Percentiles rank a stretch among this genome's conserved stretches.
Evolutionary conservation across 2,329 filamentous ascomycete species (phyloP).

Genomic region (Aspergillus fumigatiaffinis): DNA sequence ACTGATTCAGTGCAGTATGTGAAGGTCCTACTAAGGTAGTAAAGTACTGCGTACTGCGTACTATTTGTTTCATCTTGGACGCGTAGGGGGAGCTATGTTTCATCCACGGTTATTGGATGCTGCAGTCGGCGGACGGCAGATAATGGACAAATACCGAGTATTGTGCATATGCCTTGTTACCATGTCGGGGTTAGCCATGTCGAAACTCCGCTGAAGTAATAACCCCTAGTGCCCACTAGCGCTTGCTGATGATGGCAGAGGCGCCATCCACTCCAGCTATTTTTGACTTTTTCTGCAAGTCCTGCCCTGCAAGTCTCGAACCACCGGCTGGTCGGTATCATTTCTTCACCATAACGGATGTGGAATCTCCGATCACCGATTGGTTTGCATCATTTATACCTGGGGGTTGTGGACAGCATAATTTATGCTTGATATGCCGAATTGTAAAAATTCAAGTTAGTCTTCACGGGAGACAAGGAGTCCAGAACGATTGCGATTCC

Average conservation of each 20-base stretch:
- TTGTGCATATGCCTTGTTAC: not conserved
- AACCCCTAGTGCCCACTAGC: not conserved
- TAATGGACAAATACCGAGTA: too few relatives aligned
- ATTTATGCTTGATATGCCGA: not conserved
- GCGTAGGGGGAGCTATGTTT: too few relatives aligned
- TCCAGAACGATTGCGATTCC: not conserved
- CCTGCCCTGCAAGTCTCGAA: not conserved
- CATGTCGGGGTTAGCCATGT: not conserved
- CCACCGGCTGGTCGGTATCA: not conserved
- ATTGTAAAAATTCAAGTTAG: too few relatives aligned
- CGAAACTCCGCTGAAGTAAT: not conserved
- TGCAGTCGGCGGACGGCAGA: too few relatives aligned
- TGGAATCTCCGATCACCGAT: not conserved
- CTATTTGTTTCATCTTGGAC: not conserved
- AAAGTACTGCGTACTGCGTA: not conserved
- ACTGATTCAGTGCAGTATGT: not conserved
- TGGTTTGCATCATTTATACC: not conserved
- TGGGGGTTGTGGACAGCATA: not conserved
- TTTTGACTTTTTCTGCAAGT: too few relatives aligned
- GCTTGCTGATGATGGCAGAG: not conserved
- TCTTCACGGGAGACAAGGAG: not conserved
- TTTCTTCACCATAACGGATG: not conserved
- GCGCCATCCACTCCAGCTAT: too few relatives aligned
- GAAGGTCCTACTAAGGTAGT: not conserved
- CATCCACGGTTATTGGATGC: too few relatives aligned